A percentile compares a stretch with the other conserved stretches of the same genome.
These are phyloP conservation scores for Orbilia brochopaga DNA, from an alignment of 2,329 filamentous ascomycete species.

Conservation along the genomic window DNA sequence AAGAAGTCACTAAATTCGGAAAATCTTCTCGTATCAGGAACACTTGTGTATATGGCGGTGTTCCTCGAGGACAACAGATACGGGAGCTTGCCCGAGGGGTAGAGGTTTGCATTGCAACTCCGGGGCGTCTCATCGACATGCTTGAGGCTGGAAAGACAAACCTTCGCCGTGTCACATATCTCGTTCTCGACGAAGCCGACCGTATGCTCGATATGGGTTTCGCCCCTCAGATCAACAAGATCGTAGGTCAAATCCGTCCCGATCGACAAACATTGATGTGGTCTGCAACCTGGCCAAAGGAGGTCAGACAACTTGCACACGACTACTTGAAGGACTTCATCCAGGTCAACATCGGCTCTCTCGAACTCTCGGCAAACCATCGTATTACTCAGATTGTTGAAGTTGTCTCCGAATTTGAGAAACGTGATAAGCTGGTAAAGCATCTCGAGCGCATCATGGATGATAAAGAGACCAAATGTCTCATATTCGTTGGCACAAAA, in stretches of 20 bases:
- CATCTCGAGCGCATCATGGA: slow-evolving; percentile 98
- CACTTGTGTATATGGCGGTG: slow-evolving; percentile 98
- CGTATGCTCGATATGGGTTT: slow-evolving; percentile 99
- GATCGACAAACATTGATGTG: slow-evolving; percentile 94
- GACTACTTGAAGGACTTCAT: slow-evolving; percentile 94
- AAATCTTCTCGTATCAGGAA: slow-evolving; percentile 97
- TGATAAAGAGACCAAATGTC: slow-evolving; percentile 89
- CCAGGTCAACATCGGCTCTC: slow-evolving; percentile 96
- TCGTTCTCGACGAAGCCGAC: slow-evolving; percentile 95
- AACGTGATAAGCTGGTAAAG: slow-evolving; percentile 95
- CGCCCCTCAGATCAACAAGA: slow-evolving; percentile 93
- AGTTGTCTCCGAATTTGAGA: slow-evolving; percentile 88
- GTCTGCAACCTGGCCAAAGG: slow-evolving; percentile 92
- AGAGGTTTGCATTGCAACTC: slow-evolving; percentile 97
- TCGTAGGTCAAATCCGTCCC: slow-evolving; percentile 87
- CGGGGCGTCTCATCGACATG: slow-evolving; percentile 94
- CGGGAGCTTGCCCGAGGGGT: slow-evolving; percentile 92
- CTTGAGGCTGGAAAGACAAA: slow-evolving; percentile 92
- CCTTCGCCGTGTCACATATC: slow-evolving; percentile 84
- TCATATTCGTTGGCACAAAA: slow-evolving; percentile 93
- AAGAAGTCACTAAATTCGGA: slow-evolving; percentile 98
- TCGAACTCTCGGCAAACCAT: slow-evolving; percentile 97
- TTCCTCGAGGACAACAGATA: slow-evolving; percentile 96
- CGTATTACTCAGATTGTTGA: slow-evolving; percentile 95
- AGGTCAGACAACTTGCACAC: slow-evolving; percentile 90